These are phyloP conservation scores for Tuber umbilicatum DNA, from an alignment of 495 filamentous ascomycete genomes.

Conservation along the genomic window DNA sequence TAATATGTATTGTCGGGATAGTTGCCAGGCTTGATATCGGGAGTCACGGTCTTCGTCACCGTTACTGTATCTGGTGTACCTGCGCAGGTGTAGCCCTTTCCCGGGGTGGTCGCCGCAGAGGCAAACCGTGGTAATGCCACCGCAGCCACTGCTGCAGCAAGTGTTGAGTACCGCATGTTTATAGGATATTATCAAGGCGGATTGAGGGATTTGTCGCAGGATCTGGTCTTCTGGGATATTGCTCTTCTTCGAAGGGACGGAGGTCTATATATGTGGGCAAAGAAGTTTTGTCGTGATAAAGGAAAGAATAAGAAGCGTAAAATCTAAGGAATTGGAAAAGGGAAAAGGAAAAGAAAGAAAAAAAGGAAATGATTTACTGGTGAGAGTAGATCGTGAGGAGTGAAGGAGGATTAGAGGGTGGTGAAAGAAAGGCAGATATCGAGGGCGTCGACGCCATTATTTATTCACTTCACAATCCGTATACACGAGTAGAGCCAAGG, in stretches of 20 bases:
- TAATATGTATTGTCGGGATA: background rate
- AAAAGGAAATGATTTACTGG: conserved; percentile 1
- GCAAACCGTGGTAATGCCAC: background rate
- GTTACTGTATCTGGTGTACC: background rate
- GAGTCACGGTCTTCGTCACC: background rate
- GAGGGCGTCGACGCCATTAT: conserved; percentile 15
- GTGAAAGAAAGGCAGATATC: conserved; percentile 9
- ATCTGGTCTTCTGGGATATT: background rate
- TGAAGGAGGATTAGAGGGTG: background rate
- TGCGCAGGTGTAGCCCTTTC: background rate
- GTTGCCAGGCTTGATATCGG: background rate
- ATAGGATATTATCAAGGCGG: background rate
- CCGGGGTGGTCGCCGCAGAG: background rate
- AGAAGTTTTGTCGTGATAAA: background rate
- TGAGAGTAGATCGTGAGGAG: conserved; percentile 13
- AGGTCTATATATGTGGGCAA: background rate
- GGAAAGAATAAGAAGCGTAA: background rate
- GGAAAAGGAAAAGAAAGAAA: background rate
- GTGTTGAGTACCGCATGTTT: background rate
- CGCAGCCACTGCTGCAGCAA: background rate
- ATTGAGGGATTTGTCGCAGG: background rate
- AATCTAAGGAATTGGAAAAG: background rate
- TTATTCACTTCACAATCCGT: conserved; percentile 12
- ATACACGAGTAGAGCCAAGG: background rate
- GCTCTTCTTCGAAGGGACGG: background rate